Evolutionary conservation across 345 rosid genomes (phyloP), one percentile per base, ranked within the genome.

Genomic region (Hibiscus tridactylites): DNA sequence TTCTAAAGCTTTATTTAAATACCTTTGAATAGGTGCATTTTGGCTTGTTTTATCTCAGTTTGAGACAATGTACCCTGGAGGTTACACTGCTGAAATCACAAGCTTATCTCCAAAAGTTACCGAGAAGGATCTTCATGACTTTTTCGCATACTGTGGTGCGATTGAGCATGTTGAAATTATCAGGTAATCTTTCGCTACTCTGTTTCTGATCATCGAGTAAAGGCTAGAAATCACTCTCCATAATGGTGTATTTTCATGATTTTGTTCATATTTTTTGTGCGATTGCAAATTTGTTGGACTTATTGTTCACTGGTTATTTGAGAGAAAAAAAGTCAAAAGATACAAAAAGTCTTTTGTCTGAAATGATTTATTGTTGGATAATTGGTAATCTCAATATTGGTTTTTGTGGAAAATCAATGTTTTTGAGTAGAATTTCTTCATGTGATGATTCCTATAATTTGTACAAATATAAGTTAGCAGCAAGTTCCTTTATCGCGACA

Each of bases 71-170:
- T 79, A 83, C 83, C 84, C 92, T 5, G 86, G 91, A 49, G 92
- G 96, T 77, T 93, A 84, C 73, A 78, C 84, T 16, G 92, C 90
- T 73, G 85, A 90, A 85, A 86, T 93, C 73, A 85, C 91, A 15
- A 81, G 88, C 85, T 78, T 93, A 75, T 90, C 96, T 68, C 88
- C 90, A 17, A 79, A 49, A 65, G 92, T 92, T 46, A 86, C 86
- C n/a, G 89, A 86, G 80, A 81, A 85, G 76, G 90, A 93, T 76
- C 82, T 93, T 6, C 19, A 9, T 13, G 42, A 61, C 65, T 61
- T 61, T 31, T 93, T 93, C 67, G 71, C 83, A 75, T 82, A 90
- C 56, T 93, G 95, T 64, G 97, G 98, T 47, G 78, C 78, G 10
- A 79, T 87, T 71, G 90, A 88, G 77, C 85, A 80, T 59, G 80